phyloP scores from a whole-genome alignment of 2,329 filamentous ascomycete genomes.

The Neospermospora avenae region DNA sequence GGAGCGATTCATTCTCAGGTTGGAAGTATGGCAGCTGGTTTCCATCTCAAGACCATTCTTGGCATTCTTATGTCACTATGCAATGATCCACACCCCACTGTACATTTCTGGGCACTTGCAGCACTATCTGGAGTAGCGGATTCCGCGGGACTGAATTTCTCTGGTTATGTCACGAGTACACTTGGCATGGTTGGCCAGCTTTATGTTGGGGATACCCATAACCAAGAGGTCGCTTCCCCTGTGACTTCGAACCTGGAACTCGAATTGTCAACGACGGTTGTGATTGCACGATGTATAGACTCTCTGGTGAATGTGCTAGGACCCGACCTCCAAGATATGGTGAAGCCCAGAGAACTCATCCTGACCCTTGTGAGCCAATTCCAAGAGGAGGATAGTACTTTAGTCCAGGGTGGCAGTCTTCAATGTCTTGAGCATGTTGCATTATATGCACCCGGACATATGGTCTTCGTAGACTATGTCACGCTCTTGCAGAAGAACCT shows the following conservation, averaged over 20 bases:
- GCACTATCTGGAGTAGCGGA: conserved; percentile 83
- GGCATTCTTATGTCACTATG: conserved; percentile 96
- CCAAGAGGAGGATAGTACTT: conserved; percentile 66
- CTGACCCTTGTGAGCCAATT: conserved; percentile 83
- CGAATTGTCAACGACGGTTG: conserved; percentile 75
- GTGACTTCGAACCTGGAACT: conserved; percentile 89
- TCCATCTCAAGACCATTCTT: conserved; percentile 95
- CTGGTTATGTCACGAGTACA: conserved; percentile 82
- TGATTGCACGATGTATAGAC: conserved; percentile 84
- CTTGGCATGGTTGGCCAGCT: conserved; percentile 92
- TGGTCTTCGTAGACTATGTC: conserved; percentile 83
- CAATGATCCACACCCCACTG: conserved; percentile 89
- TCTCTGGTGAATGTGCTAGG: conserved; percentile 96
- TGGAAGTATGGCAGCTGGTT: conserved; percentile 94
- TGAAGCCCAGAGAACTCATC: conserved; percentile 88
- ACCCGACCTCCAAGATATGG: conserved; percentile 88
- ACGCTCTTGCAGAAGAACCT: conserved; percentile 76
- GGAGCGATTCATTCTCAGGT: conserved; percentile 94
- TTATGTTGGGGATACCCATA: conserved; percentile 88
- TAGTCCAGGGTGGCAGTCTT: conserved; percentile 73
- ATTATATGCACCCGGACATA: conserved; percentile 82
- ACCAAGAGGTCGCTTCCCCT: conserved; percentile 73
- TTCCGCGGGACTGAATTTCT: conserved; percentile 88
- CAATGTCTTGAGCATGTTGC: conserved; percentile 87
- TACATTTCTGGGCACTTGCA: conserved; percentile 95